A percentile compares a stretch with the other conserved stretches of the same genome.
These are phyloP conservation scores for Chaetomium tenue DNA, from an alignment of 495 filamentous ascomycete genomes.

Conservation along the genomic window DNA sequence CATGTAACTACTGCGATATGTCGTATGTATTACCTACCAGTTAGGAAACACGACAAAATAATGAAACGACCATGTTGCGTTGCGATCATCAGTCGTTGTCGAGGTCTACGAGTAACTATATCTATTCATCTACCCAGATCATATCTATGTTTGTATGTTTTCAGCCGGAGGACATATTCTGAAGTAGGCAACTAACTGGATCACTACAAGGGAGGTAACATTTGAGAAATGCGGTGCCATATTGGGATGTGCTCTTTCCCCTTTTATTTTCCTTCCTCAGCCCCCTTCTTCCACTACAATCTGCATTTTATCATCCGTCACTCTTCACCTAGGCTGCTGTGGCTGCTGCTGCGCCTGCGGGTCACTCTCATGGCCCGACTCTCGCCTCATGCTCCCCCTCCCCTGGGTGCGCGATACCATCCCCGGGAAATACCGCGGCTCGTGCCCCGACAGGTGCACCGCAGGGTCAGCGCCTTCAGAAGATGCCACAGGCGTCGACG, in stretches of 20 bases:
- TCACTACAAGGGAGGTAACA: not conserved
- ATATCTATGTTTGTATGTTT: not conserved
- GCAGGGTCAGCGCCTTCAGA: constrained; percentile 17
- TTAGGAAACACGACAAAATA: not conserved
- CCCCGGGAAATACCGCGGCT: constrained; percentile 71
- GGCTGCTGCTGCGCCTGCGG: no score
- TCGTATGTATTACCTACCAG: no score
- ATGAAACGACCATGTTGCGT: not conserved
- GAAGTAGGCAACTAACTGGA: not conserved
- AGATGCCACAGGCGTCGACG: constrained; percentile 3
- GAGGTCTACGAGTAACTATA: not conserved
- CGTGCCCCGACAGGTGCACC: constrained; percentile 52
- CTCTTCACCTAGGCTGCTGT: not conserved
- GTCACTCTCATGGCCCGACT: constrained; percentile 44
- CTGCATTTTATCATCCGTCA: not conserved
- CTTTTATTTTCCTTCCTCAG: not conserved
- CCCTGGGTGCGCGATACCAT: constrained; percentile 61
- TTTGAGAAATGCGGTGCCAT: not conserved
- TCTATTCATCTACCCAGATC: not conserved
- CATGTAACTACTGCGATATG: no score
- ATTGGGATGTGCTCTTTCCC: not conserved
- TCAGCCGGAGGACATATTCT: not conserved
- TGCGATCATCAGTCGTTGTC: not conserved
- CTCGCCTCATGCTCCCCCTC: constrained; percentile 46
- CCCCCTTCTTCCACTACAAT: not conserved